Percentiles rank a stretch among this genome's conserved stretches.
phyloP scores from a whole-genome alignment of 306 rosid genomes.

The Corylus avellana region DNA sequence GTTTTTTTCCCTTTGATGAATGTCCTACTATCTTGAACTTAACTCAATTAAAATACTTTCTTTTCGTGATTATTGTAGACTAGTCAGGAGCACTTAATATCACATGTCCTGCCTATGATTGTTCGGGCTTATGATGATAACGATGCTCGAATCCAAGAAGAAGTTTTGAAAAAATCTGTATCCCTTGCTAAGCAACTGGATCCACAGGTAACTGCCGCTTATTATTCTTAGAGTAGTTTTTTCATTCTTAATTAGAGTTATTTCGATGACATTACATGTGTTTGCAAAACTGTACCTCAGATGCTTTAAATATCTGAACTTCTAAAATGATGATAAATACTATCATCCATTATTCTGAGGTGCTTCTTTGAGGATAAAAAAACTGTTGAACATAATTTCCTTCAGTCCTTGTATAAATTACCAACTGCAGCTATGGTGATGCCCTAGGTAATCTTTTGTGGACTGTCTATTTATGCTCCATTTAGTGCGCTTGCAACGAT shows the following conservation, averaged over 20 bases:
- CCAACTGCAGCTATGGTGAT: too few species aligned
- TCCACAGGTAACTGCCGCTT: conserved; percentile 62
- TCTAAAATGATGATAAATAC: background rate
- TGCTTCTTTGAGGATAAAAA: background rate
- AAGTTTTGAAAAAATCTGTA: conserved; percentile 81
- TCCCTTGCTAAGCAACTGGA: conserved; percentile 82
- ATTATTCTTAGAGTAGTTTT: conserved; percentile 4
- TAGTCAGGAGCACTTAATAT: conserved; percentile 72
- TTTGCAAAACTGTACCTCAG: background rate
- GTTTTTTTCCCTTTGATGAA: background rate
- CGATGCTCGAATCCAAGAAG: conserved; percentile 97
- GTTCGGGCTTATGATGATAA: conserved; percentile 90
- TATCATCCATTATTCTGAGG: background rate
- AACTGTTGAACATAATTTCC: too few species aligned
- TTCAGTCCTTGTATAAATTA: too few species aligned
- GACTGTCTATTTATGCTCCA: too few species aligned
- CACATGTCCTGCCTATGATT: conserved; percentile 91
- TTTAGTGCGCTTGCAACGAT: too few species aligned
- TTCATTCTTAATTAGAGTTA: background rate
- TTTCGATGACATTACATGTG: background rate
- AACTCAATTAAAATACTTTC: background rate
- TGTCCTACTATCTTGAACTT: background rate
- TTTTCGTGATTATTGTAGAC: conserved; percentile 55
- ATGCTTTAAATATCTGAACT: too few species aligned
- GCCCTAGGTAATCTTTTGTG: too few species aligned